A percentile compares a stretch with the other conserved stretches of the same genome.
phyloP scores from a whole-genome alignment of 768 basidiomycete genomes.

The Mycena floridula region DNA sequence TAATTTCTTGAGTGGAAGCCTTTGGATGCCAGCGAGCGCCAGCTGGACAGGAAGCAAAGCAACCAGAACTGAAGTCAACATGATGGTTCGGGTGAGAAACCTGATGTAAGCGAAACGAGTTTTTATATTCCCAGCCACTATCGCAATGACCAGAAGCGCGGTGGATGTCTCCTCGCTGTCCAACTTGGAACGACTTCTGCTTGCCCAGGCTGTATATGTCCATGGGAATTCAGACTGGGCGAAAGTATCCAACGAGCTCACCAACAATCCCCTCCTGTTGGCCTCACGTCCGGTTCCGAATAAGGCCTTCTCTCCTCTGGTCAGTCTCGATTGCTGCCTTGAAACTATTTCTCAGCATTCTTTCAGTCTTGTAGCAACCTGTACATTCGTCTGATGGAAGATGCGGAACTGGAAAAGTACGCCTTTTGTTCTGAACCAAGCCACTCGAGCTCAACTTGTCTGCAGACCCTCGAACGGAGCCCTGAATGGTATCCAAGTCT shows the following conservation, averaged over 20 bases:
- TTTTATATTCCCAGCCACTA: no score
- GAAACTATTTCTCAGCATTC: conserved; percentile 6
- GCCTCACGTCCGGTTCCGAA: no score
- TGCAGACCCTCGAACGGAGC: no score
- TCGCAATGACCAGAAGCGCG: no score
- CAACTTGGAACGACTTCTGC: conserved; percentile 66
- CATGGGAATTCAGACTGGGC: conserved; percentile 68
- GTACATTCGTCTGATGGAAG: conserved; percentile 64
- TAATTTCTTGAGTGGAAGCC: conserved; percentile 86
- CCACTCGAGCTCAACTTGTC: no score
- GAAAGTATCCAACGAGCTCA: conserved; percentile 56
- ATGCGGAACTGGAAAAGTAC: conserved; percentile 60
- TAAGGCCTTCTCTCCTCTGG: conserved; percentile 71
- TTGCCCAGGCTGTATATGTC: conserved; percentile 85
- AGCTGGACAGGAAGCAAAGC: conserved; percentile 44
- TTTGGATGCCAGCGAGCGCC: conserved; percentile 59
- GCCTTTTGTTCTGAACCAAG: background rate
- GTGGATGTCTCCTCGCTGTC: no score
- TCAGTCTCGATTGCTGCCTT: no score
- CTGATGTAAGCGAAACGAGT: background rate
- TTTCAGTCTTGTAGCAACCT: conserved; percentile 59
- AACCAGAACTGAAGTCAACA: conserved; percentile 30
- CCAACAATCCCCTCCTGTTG: conserved; percentile 70
- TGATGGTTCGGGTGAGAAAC: conserved; percentile 22
- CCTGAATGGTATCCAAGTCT: no score